phyloP scores from a whole-genome alignment of 306 rosid genomes.

The Hippophae rhamnoides region DNA sequence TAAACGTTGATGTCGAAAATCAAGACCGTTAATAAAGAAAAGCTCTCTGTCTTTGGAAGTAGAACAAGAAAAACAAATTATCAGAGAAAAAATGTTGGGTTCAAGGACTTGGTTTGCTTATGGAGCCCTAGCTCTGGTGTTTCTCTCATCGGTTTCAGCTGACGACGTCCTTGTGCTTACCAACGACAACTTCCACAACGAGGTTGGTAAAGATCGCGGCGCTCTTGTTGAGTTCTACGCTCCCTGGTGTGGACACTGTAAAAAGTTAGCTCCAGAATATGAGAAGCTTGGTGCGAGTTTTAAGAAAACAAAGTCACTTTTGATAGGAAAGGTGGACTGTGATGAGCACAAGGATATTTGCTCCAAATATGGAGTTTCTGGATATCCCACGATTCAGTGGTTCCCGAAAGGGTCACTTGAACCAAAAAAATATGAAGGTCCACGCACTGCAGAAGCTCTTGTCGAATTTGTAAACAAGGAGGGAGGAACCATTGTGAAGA shows the following conservation, averaged over 20 bases:
- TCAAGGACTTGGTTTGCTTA: constrained; percentile 29
- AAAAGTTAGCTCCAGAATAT: constrained; percentile 81
- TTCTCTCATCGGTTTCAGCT: constrained; percentile 38
- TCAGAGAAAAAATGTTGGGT: constrained; percentile 28
- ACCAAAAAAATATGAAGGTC: constrained; percentile 69
- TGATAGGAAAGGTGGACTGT: constrained; percentile 90
- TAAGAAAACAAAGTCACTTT: constrained; percentile 49
- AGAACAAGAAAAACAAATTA: background rate
- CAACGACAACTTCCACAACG: constrained; percentile 44
- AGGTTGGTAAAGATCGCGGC: constrained; percentile 76
- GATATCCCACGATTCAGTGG: constrained; percentile 84
- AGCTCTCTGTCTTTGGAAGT: background rate
- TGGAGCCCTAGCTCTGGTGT: constrained; percentile 33
- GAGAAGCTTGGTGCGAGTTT: constrained; percentile 75
- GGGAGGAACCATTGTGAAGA: constrained; percentile 83
- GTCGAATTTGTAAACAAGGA: constrained; percentile 56
- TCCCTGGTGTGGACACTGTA: constrained; percentile 98
- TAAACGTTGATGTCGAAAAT: too few relatives aligned
- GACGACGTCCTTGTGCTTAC: constrained; percentile 70
- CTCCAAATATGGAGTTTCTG: constrained; percentile 65
- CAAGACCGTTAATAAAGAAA: background rate
- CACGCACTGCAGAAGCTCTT: constrained; percentile 74
- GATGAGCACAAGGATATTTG: constrained; percentile 78
- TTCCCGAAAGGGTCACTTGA: constrained; percentile 76
- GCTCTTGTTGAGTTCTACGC: constrained; percentile 92